Evolutionary conservation across 176 grass and related monocot genomes (phyloP), one percentile per base, ranked within the genome.

Genomic region (Lolium rigidum): DNA sequence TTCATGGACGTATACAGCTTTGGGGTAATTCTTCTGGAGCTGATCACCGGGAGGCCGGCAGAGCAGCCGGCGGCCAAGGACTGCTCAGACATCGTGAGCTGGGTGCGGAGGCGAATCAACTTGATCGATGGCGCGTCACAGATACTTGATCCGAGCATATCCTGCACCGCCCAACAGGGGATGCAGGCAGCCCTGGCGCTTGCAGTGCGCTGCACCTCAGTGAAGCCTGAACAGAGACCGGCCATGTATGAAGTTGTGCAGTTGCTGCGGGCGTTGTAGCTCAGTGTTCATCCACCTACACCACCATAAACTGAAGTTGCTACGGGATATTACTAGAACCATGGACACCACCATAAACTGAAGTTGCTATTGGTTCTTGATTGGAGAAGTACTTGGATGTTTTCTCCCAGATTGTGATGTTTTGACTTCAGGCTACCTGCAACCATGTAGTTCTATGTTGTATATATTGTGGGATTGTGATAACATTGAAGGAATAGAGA

Each of bases 1-100:
- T 82, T 84, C 48, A 90, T 94, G 90, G 92, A 94, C 68, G 90
- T 94, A 7, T 94, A 94, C 82, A 94, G 90, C 83, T 94, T 94
- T 39, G 94, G 94, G 1, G 94, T 94, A 20, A 92, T 97, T 28
- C 80, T 97, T 17, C 88, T 97, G 57, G 94, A 97, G 62, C 90
- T 94, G 64, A 38, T 97, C 83, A 94, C 90, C 44, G 92, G 90
- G 28, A 93, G 74, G 62, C 90, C 90, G 16, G 90, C 92, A 0
- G 87, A 92, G 72, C 92, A 88, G 57, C 94, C 88, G 5, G 83
- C 83, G 28, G 83, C 90, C 5, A 70, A 82, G 69, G 85, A 85
- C 22, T 63, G 86, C 25, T 21, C 90, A 10, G 92, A 94, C 69
- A 84, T 94, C 37, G 92, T 97, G 63, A 86, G 77, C 80, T 92